Percentiles rank a stretch among this genome's conserved stretches.
phyloP scores from a whole-genome alignment of 2,329 filamentous ascomycete species.

The Alternaria infectoria region DNA sequence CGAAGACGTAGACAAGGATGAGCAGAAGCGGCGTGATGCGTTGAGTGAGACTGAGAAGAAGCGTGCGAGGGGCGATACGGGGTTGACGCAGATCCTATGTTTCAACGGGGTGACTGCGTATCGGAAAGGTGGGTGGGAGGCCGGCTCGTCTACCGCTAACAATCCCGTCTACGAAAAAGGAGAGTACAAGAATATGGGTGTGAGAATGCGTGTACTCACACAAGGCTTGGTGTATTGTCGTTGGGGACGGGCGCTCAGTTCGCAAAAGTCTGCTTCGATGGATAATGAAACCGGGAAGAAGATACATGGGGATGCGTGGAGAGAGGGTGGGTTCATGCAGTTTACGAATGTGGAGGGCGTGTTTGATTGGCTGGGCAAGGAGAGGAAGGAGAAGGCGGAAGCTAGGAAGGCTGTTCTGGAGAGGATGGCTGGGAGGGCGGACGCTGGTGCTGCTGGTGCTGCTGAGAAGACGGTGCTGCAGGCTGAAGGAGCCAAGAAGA shows the following conservation, averaged over 20 bases:
- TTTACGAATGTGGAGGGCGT: conserved; percentile 31
- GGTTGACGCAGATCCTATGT: conserved; percentile 29
- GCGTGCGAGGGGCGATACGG: conserved; percentile 18
- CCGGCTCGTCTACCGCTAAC: neutral
- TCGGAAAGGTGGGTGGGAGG: conserved; percentile 37
- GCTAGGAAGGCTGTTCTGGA: neutral
- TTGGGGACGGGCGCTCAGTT: conserved; percentile 24
- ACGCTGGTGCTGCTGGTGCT: neutral
- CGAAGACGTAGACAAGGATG: neutral
- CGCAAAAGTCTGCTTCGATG: conserved; percentile 8
- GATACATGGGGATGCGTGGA: conserved; percentile 32
- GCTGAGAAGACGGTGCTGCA: neutral
- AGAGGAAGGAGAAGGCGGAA: neutral
- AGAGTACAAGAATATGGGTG: conserved; percentile 6
- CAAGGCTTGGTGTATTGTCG: conserved; percentile 35
- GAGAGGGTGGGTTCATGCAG: conserved; percentile 30
- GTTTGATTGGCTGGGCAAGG: conserved; percentile 6
- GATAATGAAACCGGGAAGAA: conserved; percentile 8
- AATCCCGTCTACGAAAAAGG: neutral
- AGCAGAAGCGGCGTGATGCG: conserved; percentile 2
- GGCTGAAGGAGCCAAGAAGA: neutral
- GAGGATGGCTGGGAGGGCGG: neutral
- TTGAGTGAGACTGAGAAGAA: conserved; percentile 12
- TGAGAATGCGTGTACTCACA: conserved; percentile 1
- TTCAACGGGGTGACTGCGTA: conserved; percentile 32